Percentiles rank a stretch among this genome's conserved stretches.
These are phyloP conservation scores for Scutellaria baicalensis DNA, from an alignment of 257 asterid species.

Conservation along the genomic window DNA sequence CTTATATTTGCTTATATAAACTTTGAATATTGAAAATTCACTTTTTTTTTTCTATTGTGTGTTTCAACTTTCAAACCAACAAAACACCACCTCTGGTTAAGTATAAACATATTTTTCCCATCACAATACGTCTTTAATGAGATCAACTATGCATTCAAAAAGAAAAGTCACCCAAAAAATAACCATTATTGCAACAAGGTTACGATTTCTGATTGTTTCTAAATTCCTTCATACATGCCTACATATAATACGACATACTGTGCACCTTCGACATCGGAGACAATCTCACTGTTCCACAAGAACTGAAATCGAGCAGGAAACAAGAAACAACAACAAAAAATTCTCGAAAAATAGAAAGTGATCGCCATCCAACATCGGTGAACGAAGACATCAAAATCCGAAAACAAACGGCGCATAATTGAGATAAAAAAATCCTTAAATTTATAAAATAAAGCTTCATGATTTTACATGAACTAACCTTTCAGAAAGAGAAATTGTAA, in stretches of 20 bases:
- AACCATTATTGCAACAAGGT: not conserved
- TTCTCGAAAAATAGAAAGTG: not conserved
- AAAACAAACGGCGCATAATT: not conserved
- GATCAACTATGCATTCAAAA: not conserved
- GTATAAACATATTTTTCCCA: not conserved
- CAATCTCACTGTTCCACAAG: slow-evolving; percentile 11
- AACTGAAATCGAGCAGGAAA: not conserved
- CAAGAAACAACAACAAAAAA: not conserved
- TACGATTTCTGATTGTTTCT: not conserved
- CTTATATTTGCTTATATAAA: not conserved
- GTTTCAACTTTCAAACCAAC: not conserved
- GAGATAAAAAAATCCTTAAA: not conserved
- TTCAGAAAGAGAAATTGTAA: not conserved
- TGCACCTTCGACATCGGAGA: slow-evolving; percentile 8
- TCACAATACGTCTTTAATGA: not conserved
- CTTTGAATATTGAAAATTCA: not conserved
- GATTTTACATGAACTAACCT: slow-evolving; percentile 9
- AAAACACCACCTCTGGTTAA: not conserved
- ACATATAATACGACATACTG: not conserved
- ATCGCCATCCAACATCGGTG: not conserved
- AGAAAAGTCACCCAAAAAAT: not conserved
- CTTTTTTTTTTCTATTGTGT: not conserved
- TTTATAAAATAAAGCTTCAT: not conserved
- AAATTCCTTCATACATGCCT: not conserved
- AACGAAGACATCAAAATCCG: not conserved